Evolutionary conservation across 495 filamentous ascomycete species (phyloP).

Genomic region (Lophium mytilinum): DNA sequence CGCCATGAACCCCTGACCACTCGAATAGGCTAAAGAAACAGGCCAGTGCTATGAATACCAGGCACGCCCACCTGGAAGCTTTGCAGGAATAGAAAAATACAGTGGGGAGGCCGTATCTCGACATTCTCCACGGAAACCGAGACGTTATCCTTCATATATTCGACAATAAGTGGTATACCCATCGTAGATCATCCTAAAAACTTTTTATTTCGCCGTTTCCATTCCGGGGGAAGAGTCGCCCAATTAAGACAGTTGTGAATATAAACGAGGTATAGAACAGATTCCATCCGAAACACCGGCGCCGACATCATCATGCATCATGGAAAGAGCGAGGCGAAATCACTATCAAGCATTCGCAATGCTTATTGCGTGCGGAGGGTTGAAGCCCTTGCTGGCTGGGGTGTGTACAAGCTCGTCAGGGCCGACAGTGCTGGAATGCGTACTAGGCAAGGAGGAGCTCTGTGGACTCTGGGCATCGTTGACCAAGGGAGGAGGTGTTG

Average conservation of each 20-base stretch:
- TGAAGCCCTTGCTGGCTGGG: constrained; percentile 11
- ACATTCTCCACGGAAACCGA: background rate
- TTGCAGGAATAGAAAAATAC: background rate
- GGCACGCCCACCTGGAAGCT: background rate
- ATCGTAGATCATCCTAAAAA: background rate
- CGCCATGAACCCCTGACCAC: too few species aligned
- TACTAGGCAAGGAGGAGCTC: constrained; percentile 53
- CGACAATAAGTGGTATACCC: constrained; percentile 1
- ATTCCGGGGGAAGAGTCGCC: background rate
- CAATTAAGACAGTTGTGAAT: background rate
- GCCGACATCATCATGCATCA: constrained; percentile 5
- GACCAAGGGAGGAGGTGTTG: constrained; percentile 52
- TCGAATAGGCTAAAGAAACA: too few species aligned
- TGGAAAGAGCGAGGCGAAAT: background rate
- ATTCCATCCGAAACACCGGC: constrained; percentile 3
- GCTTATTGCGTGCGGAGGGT: constrained; percentile 7
- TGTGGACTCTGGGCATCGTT: constrained; percentile 57
- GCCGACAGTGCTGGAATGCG: constrained; percentile 42
- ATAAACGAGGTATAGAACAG: constrained; percentile 21
- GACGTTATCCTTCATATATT: background rate
- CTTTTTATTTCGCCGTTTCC: constrained; percentile 2
- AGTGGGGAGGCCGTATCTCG: background rate
- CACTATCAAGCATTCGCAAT: constrained; percentile 17
- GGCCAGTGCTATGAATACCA: background rate
- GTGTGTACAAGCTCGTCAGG: constrained; percentile 35